phyloP scores from a whole-genome alignment of 768 basidiomycete genomes.

The Tulasnella sp. region DNA sequence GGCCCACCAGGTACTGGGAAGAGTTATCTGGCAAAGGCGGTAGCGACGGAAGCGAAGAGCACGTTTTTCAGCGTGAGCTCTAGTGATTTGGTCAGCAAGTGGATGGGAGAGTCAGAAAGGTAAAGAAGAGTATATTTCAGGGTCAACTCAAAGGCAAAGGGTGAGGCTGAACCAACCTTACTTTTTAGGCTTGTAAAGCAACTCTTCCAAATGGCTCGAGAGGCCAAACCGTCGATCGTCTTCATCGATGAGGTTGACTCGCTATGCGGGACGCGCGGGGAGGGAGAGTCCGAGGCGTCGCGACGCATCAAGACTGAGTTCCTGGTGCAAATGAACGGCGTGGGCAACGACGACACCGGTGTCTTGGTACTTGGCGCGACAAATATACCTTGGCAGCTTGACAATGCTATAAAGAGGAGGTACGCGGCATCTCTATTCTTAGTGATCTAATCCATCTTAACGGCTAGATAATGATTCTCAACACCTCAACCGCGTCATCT shows the following conservation, averaged over 20 bases:
- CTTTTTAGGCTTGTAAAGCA: conserved; percentile 76
- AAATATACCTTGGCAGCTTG: conserved; percentile 97
- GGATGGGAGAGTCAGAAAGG: conserved; percentile 99
- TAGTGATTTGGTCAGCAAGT: conserved; percentile 93
- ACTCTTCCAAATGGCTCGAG: conserved; percentile 90
- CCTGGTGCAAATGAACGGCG: conserved; percentile 97
- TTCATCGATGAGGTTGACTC: conserved; percentile 99
- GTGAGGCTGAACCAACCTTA: conserved; percentile 7
- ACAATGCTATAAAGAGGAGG: conserved; percentile 95
- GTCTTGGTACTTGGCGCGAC: conserved; percentile 95
- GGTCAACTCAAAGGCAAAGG: conserved; percentile 3
- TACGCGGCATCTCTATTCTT: conserved; percentile 26
- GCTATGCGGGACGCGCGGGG: conserved; percentile 84
- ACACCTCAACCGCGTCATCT: neutral
- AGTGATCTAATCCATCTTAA: neutral
- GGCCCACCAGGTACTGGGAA: conserved; percentile 98
- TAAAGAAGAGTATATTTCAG: conserved; percentile 28
- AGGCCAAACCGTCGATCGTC: conserved; percentile 94
- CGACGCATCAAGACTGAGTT: conserved; percentile 96
- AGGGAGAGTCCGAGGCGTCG: conserved; percentile 96
- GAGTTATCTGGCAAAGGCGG: conserved; percentile 92
- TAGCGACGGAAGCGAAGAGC: conserved; percentile 97
- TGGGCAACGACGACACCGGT: conserved; percentile 94
- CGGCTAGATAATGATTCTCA: neutral
- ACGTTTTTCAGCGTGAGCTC: conserved; percentile 97